Percentiles rank a stretch among this genome's conserved stretches.
Conservation (phyloP, 2,329 filamentous ascomycete genomes). For the Aspergillus sp. region DNA sequence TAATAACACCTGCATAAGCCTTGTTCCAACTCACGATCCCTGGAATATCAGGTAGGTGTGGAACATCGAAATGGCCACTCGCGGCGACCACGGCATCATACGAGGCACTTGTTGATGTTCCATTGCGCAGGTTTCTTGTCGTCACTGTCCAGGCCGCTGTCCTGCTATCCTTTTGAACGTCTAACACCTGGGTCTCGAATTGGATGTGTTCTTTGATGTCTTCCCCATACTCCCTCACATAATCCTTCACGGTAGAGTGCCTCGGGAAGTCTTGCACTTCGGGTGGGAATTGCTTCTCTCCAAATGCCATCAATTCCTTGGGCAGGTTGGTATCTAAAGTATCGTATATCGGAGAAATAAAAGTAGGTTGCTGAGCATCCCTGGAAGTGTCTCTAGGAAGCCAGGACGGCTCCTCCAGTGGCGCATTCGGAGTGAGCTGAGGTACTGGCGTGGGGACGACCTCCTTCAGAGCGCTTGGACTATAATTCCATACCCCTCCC, state of each 20-base stretch:
- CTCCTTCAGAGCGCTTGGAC: constrained; percentile 49
- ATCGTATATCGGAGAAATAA: constrained; percentile 82
- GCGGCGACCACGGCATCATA: constrained; percentile 78
- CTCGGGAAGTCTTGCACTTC: constrained; percentile 72
- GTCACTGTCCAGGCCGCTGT: constrained; percentile 60
- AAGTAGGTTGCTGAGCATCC: constrained; percentile 52
- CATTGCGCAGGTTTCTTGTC: constrained; percentile 52
- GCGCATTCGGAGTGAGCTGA: constrained; percentile 63
- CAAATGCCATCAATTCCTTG: constrained; percentile 75
- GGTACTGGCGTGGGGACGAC: constrained; percentile 55
- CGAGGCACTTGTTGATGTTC: constrained; percentile 40
- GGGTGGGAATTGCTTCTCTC: constrained; percentile 65
- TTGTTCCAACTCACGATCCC: constrained; percentile 61
- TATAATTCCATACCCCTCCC: constrained; percentile 88
- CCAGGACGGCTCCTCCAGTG: constrained; percentile 64
- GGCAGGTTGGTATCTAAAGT: constrained; percentile 85
- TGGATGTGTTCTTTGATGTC: constrained; percentile 66
- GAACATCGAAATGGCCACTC: constrained; percentile 72
- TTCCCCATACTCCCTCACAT: constrained; percentile 70
- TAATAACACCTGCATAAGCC: constrained; percentile 60
- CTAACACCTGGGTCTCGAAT: constrained; percentile 70
- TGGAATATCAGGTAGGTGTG: constrained; percentile 63
- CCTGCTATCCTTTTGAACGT: constrained; percentile 49
- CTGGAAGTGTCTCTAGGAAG: constrained; percentile 26
- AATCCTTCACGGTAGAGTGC: constrained; percentile 68